Evolutionary conservation across 2,329 filamentous ascomycete genomes (phyloP).

Genomic region (Colletotrichum spaethianum): DNA sequence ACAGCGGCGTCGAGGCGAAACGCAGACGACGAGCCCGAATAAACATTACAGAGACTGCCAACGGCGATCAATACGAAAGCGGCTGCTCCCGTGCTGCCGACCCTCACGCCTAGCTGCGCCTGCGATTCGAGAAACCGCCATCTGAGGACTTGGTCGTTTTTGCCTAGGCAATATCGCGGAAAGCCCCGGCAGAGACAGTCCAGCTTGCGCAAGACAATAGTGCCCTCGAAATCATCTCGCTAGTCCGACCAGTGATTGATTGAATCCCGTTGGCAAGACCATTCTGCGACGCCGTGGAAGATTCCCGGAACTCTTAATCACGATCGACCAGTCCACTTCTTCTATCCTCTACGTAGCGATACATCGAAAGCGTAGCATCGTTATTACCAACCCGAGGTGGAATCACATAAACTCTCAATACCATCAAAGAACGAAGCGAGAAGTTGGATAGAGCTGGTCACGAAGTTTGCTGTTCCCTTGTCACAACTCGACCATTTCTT

Average conservation of each 20-base stretch:
- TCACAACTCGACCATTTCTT: not conserved
- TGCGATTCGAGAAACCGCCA: constrained; percentile 3
- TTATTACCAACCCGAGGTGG: not conserved
- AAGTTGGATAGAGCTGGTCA: not conserved
- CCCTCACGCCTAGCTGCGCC: not conserved
- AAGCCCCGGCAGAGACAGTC: not conserved
- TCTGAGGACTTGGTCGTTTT: not conserved
- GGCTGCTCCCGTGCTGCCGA: not conserved
- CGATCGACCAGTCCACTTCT: not conserved
- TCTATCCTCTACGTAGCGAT: not conserved
- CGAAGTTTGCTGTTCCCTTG: not conserved
- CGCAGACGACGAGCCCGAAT: not conserved
- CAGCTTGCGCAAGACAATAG: not conserved
- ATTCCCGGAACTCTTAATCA: not conserved
- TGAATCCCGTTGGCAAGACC: not conserved
- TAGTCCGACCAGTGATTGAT: not conserved
- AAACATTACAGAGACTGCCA: not conserved
- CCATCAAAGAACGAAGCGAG: not conserved
- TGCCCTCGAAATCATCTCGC: no score
- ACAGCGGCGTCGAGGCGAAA: not conserved
- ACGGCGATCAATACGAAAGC: not conserved
- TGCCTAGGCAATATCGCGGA: not conserved
- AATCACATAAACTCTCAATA: not conserved
- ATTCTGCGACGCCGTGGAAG: not conserved
- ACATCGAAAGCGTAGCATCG: not conserved